Evolutionary conservation across 192 early-diverging fungal genomes (phyloP), one percentile per base, ranked within the genome.

Genomic region (Dissophora ornata): DNA sequence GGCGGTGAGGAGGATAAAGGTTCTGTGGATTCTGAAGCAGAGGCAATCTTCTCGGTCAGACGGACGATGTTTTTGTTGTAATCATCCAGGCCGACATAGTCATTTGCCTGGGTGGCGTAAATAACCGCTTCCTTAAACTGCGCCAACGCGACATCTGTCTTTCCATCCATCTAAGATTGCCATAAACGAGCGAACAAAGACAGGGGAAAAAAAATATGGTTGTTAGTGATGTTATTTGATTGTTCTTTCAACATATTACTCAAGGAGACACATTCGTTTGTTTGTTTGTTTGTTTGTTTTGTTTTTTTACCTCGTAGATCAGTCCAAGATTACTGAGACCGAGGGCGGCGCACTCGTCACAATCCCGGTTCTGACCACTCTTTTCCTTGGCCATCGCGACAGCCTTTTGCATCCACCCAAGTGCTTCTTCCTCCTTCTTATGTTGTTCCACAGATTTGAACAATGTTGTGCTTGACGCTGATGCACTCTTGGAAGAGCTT

Each of bases 371-470:
- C 28, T 62, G 34, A 15, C 69, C 78, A 8, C 59, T 53, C 45
- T 69, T 78, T n/a, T 53, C 55, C 24, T 83, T 78, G 44, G 82
- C 75, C 19, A 81, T 82, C 21, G 51, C 57, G 28, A 88, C 64
- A 3, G 85, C 71, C 55, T 79, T 74, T 28, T 88, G 86, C 46
- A 84, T 69, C 86, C 86, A 88, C 3, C 86, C 86, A 32, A 88
- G 44, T 3, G 85, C 85, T 22, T 84, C 84, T 16, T 88, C 82
- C 21, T 71, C 25, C 51, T 86, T 83, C 15, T 77, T 57, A n/a
- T 4, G 28, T 38, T 66, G 57, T 1, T 75, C 57, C 22, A 34
- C 18, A 15, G 62, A 50, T 32, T 58, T 51, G 41, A 13, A 6
- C 36, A 40, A 19, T 13, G 30, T 9, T 16, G 38, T 2, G 0